Conservation (phyloP, 2,329 filamentous ascomycete genomes). For the Xylaria sp. region DNA sequence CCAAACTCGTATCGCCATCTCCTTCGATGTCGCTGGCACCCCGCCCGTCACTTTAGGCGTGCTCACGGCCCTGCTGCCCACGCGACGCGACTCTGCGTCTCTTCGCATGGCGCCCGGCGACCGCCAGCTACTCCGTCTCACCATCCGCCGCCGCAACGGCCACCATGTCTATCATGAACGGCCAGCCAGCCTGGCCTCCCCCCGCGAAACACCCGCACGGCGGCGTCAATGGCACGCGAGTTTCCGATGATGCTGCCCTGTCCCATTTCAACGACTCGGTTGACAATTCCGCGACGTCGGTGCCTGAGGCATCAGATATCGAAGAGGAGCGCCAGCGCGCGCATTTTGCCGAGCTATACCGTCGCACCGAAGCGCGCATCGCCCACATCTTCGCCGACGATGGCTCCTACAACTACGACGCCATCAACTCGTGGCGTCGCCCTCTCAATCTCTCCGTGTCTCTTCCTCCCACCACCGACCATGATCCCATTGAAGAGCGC, state of each 20-base stretch:
- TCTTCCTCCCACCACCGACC: constrained; percentile 66
- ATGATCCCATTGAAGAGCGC: constrained; percentile 67
- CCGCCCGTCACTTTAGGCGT: constrained; percentile 61
- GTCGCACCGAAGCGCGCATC: constrained; percentile 79
- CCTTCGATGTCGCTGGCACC: constrained; percentile 61
- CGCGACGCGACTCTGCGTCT: constrained; percentile 62
- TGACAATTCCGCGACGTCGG: constrained; percentile 58
- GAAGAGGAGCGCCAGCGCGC: constrained; percentile 77
- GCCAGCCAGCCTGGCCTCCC: constrained; percentile 72
- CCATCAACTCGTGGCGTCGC: constrained; percentile 64
- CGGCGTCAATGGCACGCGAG: constrained; percentile 55
- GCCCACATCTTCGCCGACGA: constrained; percentile 75
- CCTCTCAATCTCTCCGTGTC: constrained; percentile 53
- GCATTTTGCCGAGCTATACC: constrained; percentile 81
- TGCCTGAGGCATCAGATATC: constrained; percentile 71
- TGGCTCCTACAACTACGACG: constrained; percentile 61
- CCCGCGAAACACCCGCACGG: constrained; percentile 59
- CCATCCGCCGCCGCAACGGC: constrained; percentile 58
- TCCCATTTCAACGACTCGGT: constrained; percentile 62
- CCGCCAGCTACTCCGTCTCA: constrained; percentile 59
- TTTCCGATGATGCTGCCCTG: constrained; percentile 69
- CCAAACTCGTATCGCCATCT: constrained; percentile 60
- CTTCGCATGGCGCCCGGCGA: constrained; percentile 68
- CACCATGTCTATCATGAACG: constrained; percentile 74
- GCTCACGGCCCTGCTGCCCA: constrained; percentile 57